Conservation (phyloP, 148 eudicot genomes). For the Vaccinium macrocarpon region DNA sequence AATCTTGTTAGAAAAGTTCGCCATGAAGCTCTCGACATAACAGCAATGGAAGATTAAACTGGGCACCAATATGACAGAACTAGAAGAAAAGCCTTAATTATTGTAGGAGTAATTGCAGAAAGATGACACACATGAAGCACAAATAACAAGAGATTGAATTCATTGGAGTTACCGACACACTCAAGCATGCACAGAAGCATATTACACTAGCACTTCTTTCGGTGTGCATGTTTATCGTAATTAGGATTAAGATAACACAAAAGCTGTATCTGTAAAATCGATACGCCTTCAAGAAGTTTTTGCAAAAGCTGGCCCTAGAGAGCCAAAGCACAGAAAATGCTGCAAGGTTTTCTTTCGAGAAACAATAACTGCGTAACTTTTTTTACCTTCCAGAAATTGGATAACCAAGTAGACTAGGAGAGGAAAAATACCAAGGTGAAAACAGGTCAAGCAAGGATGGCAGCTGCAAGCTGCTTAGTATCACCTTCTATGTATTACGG, state of each 20-base stretch:
- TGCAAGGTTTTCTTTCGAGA: neutral
- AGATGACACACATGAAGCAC: neutral
- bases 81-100: neutral
- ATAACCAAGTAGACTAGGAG: neutral
- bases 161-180: neutral
- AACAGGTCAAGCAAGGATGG: neutral
- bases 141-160: neutral
- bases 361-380: neutral
- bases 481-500: no score
- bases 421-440: neutral
- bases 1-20: constrained; percentile 22
- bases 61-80: neutral
- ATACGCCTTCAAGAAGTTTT: neutral
- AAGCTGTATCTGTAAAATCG: neutral
- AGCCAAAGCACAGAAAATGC: neutral
- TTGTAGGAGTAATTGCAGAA: neutral
- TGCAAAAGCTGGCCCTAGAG: neutral
- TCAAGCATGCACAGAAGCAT: neutral
- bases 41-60: neutral
- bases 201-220: neutral
- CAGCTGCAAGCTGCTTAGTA: neutral
- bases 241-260: neutral
- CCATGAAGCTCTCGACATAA: constrained; percentile 1
- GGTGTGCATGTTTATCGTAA: neutral
- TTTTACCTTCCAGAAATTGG: no score